These are phyloP conservation scores for Rhizopus arrhizus DNA, from an alignment of 371 early-diverging fungal species.

Conservation along the genomic window DNA sequence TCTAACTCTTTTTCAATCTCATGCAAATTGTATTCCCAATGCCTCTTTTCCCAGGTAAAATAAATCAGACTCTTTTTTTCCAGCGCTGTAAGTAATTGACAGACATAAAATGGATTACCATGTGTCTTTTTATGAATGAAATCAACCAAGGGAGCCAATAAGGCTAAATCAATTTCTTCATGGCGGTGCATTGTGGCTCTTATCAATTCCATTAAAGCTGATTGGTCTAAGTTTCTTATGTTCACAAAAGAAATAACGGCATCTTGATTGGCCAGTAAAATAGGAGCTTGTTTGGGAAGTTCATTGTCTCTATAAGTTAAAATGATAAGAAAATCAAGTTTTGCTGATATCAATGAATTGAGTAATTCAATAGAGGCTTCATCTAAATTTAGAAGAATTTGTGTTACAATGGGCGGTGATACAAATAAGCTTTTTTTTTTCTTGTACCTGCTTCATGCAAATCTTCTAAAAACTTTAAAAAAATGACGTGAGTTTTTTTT, in stretches of 20 bases:
- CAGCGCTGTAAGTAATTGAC: conserved; percentile 41
- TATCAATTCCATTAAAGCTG: conserved; percentile 44
- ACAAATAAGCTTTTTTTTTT: background rate
- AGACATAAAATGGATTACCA: conserved; percentile 51
- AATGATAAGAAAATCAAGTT: conserved; percentile 42
- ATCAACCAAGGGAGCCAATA: conserved; percentile 44
- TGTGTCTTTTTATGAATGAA: conserved; percentile 43
- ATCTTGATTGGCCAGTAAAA: conserved; percentile 33
- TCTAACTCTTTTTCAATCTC: conserved; percentile 46
- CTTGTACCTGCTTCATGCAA: conserved; percentile 55
- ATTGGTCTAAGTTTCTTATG: conserved; percentile 40
- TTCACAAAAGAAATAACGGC: conserved; percentile 39
- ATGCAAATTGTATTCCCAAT: conserved; percentile 54
- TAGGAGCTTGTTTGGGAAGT: conserved; percentile 21
- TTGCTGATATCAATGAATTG: conserved; percentile 45
- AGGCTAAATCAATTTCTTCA: conserved; percentile 35
- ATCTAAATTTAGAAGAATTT: conserved; percentile 24
- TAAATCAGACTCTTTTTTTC: conserved; percentile 51
- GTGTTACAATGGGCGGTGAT: background rate
- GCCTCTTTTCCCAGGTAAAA: conserved; percentile 50
- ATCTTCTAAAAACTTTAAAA: conserved; percentile 52
- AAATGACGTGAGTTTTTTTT: background rate
- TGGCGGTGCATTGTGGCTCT: conserved; percentile 47
- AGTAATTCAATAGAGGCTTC: conserved; percentile 52
- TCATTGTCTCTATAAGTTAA: conserved; percentile 42